Evolutionary conservation across 2,329 filamentous ascomycete genomes (phyloP), one percentile per base, ranked within the genome.

Genomic region (Magnaporthiopsis incrustans): DNA sequence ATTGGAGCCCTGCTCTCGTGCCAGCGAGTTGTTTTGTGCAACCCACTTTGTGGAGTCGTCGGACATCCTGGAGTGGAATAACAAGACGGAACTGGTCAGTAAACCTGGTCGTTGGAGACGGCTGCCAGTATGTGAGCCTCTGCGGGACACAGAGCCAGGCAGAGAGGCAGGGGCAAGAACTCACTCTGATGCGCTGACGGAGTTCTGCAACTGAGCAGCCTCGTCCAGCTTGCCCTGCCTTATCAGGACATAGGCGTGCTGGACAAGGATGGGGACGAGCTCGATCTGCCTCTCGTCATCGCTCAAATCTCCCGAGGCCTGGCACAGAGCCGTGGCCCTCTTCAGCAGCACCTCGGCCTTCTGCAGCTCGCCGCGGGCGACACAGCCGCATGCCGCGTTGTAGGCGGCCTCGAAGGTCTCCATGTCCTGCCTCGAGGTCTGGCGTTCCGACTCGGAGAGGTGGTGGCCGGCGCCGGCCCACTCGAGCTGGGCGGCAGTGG

Each of bases 351-450:
- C 78, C 27, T 85, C 81, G 1, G 86, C 90, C 68, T 86, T 83
- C 5, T 77, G 81, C 53, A 90, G 78, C 69, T 90, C 87, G 10
- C 86, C 88, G 60, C 85, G 81, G 18, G 89, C 89, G 69, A 95
- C 87, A 73, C 85, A 86, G 26, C 82, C 82, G 73, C 90, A 94
- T 11, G 90, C 91, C 30, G 86, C 83, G 74, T 96, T 96, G 77
- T 91, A 96, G 14, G 89, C 88, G 32, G 89, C 88, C 77, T 95
- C 91, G 69, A 95, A 95, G 2, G 88, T 85, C 67, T 92, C 89
- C 32, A 89, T 76, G 69, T 90, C 85, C 66, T 87, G 85, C 65
- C 82, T 78, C 12, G 63, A 76, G 11, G 82, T 78, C 71, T 84
- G 79, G 70, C 84, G 85, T 73, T 84, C 83, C 68, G 79, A 79